A percentile compares a stretch with the other conserved stretches of the same genome.
These are phyloP conservation scores for Syncephalastrum monosporum DNA, from an alignment of 371 early-diverging fungal species.

Conservation along the genomic window DNA sequence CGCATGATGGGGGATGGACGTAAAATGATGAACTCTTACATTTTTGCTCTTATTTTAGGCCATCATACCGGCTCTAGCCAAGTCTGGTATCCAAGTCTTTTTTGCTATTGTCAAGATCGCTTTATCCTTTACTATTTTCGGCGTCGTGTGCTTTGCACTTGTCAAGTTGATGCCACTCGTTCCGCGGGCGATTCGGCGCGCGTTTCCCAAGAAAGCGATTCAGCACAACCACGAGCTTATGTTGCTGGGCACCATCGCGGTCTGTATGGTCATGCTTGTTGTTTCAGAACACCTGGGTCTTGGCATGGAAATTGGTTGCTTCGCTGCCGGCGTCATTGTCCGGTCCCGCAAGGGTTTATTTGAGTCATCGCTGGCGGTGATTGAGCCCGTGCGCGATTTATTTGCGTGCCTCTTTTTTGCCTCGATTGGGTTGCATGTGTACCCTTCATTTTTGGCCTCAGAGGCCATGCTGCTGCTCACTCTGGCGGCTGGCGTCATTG, in stretches of 20 bases:
- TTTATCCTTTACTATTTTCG: slow-evolving; percentile 41
- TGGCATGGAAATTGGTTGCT: slow-evolving; percentile 62
- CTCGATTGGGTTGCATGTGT: slow-evolving; percentile 64
- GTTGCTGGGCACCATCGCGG: slow-evolving; percentile 51
- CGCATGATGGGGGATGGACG: no score
- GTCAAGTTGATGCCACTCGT: slow-evolving; percentile 26
- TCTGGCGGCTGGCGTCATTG: slow-evolving; percentile 47
- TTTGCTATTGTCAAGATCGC: slow-evolving; percentile 34
- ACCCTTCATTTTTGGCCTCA: slow-evolving; percentile 57
- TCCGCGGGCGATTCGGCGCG: slow-evolving; percentile 18
- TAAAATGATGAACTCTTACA: neutral
- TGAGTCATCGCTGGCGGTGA: slow-evolving; percentile 37
- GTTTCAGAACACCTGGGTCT: slow-evolving; percentile 47
- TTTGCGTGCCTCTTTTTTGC: slow-evolving; percentile 67
- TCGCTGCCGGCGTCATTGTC: slow-evolving; percentile 63
- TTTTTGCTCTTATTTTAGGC: slow-evolving; percentile 32
- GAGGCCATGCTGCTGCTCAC: slow-evolving; percentile 51
- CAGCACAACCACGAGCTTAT: slow-evolving; percentile 43
- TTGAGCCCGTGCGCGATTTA: slow-evolving; percentile 59
- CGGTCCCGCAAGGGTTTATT: slow-evolving; percentile 40
- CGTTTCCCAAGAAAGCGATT: slow-evolving; percentile 26
- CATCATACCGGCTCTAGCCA: slow-evolving; percentile 55
- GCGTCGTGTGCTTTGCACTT: slow-evolving; percentile 35
- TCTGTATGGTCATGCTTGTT: slow-evolving; percentile 48
- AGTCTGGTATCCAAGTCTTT: slow-evolving; percentile 44